Conservation (phyloP, 345 rosid genomes). For the Tarenaya hassleriana region DNA sequence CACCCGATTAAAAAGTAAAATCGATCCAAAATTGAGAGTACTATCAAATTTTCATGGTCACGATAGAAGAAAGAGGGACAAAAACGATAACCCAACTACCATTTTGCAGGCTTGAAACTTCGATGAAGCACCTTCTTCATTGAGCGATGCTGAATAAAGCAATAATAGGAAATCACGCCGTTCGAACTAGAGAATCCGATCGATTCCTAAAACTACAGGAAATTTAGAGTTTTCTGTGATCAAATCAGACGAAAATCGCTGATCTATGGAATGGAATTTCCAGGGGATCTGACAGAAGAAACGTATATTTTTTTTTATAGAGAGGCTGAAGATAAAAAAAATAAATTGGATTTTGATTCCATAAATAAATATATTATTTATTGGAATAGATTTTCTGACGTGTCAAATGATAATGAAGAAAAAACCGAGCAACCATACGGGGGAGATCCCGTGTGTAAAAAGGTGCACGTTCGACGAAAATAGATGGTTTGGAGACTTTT, state of each 20-base stretch:
- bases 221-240: conserved; percentile 4
- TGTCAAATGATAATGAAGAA: conserved; percentile 7
- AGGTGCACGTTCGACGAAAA: no score
- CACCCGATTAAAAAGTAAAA: not conserved
- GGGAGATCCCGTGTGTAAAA: no score
- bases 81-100: conserved; percentile 26
- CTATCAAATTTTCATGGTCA: not conserved
- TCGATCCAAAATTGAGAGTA: no score
- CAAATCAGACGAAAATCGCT: conserved; percentile 5
- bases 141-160: not conserved
- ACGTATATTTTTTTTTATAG: conserved; percentile 12
- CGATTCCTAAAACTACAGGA: not conserved
- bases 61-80: not conserved
- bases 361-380: conserved; percentile 4
- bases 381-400: conserved; percentile 15
- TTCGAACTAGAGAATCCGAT: conserved; percentile 2
- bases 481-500: not conserved
- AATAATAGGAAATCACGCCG: conserved; percentile 7
- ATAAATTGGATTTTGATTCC: conserved; percentile 12
- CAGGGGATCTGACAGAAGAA: conserved; percentile 14
- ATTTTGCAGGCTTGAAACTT: conserved; percentile 90
- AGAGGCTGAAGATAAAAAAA: not conserved
- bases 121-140: conserved; percentile 46
- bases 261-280: conserved; percentile 14
- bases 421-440: not conserved